Evolutionary conservation across 208 protist genomes (phyloP), one percentile per base, ranked within the genome.

Genomic region (Angomonas deanei): DNA sequence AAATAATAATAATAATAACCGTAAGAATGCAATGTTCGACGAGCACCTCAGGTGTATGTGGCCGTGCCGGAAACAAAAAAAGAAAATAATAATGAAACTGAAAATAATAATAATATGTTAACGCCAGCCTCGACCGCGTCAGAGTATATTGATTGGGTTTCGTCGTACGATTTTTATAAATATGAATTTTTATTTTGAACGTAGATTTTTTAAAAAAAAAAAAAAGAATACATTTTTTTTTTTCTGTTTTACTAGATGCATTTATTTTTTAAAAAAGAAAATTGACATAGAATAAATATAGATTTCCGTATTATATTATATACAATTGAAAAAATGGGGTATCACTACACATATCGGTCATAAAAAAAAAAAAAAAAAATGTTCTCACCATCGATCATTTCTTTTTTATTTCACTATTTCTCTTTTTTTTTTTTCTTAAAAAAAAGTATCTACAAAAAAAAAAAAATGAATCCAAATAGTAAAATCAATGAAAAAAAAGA

Each of bases 181-280:
- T 19, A 60, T 23, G 56, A 57, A 24, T 58, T 66, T 42, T 66
- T 57, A 28, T 69, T 60, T 31, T 66, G 32, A 46, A 48, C 32
- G 11, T 47, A 17, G 13, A 36, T 38, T 62, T 62, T 55, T 62
- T 62, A 36, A 55, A 62, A 62, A n/a, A n/a, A n/a, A n/a, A n/a
- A n/a, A n/a, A n/a, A n/a, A n/a, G n/a, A n/a, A n/a, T n/a, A n/a
- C n/a, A n/a, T n/a, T n/a, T n/a, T n/a, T n/a, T n/a, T n/a, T n/a
- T n/a, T n/a, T n/a, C n/a, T n/a, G n/a, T n/a, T n/a, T n/a, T n/a
- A n/a, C n/a, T n/a, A n/a, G n/a, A n/a, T n/a, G n/a, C n/a, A n/a
- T n/a, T n/a, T n/a, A n/a, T n/a, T n/a, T n/a, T n/a, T n/a, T n/a
- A 47, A 66, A 64, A 64, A 53, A 65, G 60, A 65, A 70, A 66